Base-by-base conservation (phyloP, 805 yeast genomes). In the Starmera caribaea region DNA sequence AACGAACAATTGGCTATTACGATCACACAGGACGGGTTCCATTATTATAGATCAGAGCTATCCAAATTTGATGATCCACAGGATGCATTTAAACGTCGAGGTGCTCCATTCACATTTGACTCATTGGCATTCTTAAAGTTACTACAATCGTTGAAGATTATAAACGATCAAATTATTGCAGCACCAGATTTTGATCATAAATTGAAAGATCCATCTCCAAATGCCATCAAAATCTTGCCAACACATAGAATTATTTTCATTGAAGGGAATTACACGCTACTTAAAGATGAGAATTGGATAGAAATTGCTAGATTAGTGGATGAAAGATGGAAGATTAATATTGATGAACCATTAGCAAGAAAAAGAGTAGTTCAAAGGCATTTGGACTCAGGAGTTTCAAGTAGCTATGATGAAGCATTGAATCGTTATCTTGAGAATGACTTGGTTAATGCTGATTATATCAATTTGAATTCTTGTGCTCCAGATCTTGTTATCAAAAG, bases 141-240 rank as follows among this genome's bases (percentile, higher is more conserved):
- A 13, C 14, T 37, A 6, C 24, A 37, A n/a, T 7, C 24, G 15
- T 13, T 37, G 8, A 31, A 31, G 16, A 32, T 37, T 8, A 24
- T 27, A 13, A 29, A 21, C 11, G 9, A 30, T 8, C 4, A 17
- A 12, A 16, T 16, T 21, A 14, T 17, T 16, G 9, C 30, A 28
- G 46, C 46, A 5, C 51, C 51, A 14, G 45, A 41, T 35, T 48
- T 48, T 30, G 36, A 46, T 31, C 51, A 48, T 34, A 32, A 38
- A 1, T 32, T 35, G 16, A 48, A 48, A 44, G 51, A 48, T 32
- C 51, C 51, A n/a, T 35, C 30, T 7, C 36, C 36, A 27, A 31
- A 40, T 12, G 41, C 42, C 2, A 42, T 40, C 12, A 21, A 12
- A 9, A 42, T 48, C 5, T 14, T 36, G 14, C 43, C 50, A 14